Conservation (phyloP, 1,139 yeast genomes). For the Suhomyces ambrosiae region DNA sequence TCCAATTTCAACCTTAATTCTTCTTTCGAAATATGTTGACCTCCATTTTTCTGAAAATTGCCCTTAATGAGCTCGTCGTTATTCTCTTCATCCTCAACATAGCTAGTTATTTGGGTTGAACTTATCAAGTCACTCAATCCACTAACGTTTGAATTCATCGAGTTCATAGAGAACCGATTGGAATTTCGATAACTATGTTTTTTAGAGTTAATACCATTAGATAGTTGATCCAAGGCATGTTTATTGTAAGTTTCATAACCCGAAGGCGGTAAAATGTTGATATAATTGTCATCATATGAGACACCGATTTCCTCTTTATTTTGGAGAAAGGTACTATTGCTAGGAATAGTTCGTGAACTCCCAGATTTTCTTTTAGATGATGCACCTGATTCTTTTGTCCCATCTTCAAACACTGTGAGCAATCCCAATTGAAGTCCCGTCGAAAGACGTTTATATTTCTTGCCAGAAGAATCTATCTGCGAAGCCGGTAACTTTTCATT, state of each 20-base stretch:
- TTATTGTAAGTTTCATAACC: constrained; percentile 38
- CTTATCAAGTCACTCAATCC: constrained; percentile 44
- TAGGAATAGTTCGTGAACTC: constrained; percentile 3
- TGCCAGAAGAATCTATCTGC: constrained; percentile 19
- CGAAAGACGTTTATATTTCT: constrained; percentile 37
- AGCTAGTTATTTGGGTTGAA: constrained; percentile 41
- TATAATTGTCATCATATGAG: constrained; percentile 34
- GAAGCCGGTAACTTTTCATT: constrained; percentile 14
- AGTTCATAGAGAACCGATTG: constrained; percentile 42
- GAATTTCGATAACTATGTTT: constrained; percentile 19
- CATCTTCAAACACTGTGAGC: constrained; percentile 44
- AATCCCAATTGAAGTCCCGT: constrained; percentile 46
- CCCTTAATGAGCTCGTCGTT: constrained; percentile 13
- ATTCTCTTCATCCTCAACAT: constrained; percentile 31
- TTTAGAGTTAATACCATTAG: constrained; percentile 18
- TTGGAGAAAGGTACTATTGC: constrained; percentile 1
- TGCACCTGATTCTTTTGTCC: constrained; percentile 10
- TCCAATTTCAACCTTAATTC: constrained; percentile 40
- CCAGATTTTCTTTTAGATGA: constrained; percentile 7
- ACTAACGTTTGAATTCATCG: constrained; percentile 45
- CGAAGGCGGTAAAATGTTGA: constrained; percentile 29
- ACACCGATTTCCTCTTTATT: constrained; percentile 9
- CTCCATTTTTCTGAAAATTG: constrained; percentile 3
- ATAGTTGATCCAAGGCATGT: constrained; percentile 36
- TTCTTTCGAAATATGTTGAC: constrained; percentile 31